Percentiles rank a stretch among this genome's conserved stretches.
Conservation (phyloP, 495 filamentous ascomycete species). For the Penicillium salamii region DNA sequence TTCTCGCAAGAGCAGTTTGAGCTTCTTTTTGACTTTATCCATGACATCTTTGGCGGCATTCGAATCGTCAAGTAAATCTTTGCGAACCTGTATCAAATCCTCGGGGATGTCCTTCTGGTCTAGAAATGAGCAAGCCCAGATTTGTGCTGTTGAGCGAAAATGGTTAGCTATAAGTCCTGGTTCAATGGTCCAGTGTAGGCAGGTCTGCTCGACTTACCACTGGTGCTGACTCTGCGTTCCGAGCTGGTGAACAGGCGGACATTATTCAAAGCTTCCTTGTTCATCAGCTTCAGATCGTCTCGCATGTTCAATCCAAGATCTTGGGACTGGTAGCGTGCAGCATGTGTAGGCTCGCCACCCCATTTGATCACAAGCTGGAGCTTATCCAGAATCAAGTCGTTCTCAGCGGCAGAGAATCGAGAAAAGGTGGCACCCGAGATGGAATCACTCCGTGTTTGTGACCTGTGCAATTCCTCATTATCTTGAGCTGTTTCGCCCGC, state of each 20-base stretch:
- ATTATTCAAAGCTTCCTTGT: constrained; percentile 83
- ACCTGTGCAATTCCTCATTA: constrained; percentile 26
- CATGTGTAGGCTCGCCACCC: constrained; percentile 98
- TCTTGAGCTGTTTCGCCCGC: constrained; percentile 17
- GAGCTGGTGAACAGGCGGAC: constrained; percentile 93
- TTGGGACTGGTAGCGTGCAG: constrained; percentile 91
- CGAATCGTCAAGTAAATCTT: constrained; percentile 93
- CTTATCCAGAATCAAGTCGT: constrained; percentile 88
- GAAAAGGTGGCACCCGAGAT: constrained; percentile 84
- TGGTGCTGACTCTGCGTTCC: constrained; percentile 89
- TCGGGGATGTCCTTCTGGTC: constrained; percentile 80
- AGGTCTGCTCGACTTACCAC: constrained; percentile 48
- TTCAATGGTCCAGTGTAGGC: not conserved
- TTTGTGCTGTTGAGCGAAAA: constrained; percentile 62
- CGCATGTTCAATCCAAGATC: constrained; percentile 94
- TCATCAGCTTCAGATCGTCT: constrained; percentile 91
- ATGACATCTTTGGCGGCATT: constrained; percentile 99
- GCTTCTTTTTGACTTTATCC: constrained; percentile 99
- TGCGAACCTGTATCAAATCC: constrained; percentile 82
- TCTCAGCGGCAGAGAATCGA: constrained; percentile 82
- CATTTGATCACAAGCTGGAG: constrained; percentile 97
- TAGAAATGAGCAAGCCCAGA: constrained; percentile 89
- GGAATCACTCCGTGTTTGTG: constrained; percentile 72
- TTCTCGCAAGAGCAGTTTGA: constrained; percentile 84
- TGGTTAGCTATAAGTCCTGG: not conserved